A percentile compares a stretch with the other conserved stretches of the same genome.
phyloP scores from a whole-genome alignment of 305 asterid species.

The Euphrasia arctica region DNA sequence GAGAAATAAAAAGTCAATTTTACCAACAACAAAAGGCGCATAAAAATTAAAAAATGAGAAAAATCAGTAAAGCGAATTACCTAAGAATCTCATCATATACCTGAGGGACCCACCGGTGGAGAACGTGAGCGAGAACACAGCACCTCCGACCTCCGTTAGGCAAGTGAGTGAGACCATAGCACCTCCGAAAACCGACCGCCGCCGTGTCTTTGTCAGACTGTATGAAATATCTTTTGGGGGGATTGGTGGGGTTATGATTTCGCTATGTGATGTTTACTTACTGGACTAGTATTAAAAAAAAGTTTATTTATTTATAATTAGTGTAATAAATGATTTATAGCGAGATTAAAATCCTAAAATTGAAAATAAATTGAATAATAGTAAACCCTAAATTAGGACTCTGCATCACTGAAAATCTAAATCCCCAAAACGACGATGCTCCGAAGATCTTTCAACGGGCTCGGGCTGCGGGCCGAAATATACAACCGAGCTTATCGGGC shows the following conservation, averaged over 20 bases:
- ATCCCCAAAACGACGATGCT: slow-evolving; percentile 20
- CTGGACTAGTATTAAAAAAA: too few species aligned
- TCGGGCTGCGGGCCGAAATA: slow-evolving; percentile 23
- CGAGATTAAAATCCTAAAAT: not conserved
- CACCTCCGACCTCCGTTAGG: too few species aligned
- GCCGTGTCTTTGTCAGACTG: too few species aligned
- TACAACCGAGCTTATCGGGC: slow-evolving; percentile 25
- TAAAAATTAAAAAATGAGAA: not conserved
- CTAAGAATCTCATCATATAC: not conserved
- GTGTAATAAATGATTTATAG: not conserved
- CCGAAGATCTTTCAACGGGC: slow-evolving; percentile 26
- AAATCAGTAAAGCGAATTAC: not conserved
- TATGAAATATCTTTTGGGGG: too few species aligned
- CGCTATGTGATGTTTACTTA: too few species aligned
- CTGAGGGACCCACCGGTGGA: not conserved
- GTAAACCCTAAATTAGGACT: slow-evolving; percentile 23
- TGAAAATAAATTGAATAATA: not conserved
- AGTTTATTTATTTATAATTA: too few species aligned
- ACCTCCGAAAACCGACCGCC: too few species aligned
- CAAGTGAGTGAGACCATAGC: too few species aligned
- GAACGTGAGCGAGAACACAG: not conserved
- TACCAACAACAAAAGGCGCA: too few species aligned
- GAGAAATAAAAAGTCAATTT: too few species aligned
- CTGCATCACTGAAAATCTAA: not conserved
- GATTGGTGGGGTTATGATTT: too few species aligned